These are phyloP conservation scores for Leucosporidium scottii DNA, from an alignment of 768 basidiomycete species.

Conservation along the genomic window DNA sequence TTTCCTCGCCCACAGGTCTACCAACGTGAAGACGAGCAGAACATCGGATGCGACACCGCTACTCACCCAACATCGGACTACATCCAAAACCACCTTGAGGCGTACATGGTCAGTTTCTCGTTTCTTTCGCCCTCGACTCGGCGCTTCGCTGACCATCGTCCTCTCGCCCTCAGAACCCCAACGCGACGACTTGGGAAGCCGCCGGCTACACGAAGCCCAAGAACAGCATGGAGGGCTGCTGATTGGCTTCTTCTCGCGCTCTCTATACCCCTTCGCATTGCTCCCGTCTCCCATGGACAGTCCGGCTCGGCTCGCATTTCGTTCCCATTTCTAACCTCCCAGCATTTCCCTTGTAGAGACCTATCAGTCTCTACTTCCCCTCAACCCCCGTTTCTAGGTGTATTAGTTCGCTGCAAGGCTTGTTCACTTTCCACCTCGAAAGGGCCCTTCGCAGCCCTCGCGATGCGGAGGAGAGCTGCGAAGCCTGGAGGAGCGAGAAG, in stretches of 20 bases:
- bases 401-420: no score
- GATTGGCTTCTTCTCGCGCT: constrained; percentile 34
- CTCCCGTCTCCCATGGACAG: no score
- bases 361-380: no score
- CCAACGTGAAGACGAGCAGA: constrained; percentile 53
- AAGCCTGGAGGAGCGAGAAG: no score
- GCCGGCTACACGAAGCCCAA: constrained; percentile 70
- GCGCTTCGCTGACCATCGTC: not conserved
- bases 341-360: no score
- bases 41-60: constrained; percentile 72
- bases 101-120: constrained; percentile 3
- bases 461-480: no score
- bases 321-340: no score
- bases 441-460: no score
- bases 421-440: no score
- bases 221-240: constrained; percentile 47
- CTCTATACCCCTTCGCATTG: no score
- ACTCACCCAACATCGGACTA: constrained; percentile 72
- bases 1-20: constrained; percentile 2
- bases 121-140: not conserved
- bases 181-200: constrained; percentile 75
- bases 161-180: constrained; percentile 39
- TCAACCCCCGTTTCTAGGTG: no score
- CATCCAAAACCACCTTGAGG: constrained; percentile 38
- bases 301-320: no score